Conservation (phyloP, 1,284 basidiomycete genomes). For the Apiotrichum siamense region DNA sequence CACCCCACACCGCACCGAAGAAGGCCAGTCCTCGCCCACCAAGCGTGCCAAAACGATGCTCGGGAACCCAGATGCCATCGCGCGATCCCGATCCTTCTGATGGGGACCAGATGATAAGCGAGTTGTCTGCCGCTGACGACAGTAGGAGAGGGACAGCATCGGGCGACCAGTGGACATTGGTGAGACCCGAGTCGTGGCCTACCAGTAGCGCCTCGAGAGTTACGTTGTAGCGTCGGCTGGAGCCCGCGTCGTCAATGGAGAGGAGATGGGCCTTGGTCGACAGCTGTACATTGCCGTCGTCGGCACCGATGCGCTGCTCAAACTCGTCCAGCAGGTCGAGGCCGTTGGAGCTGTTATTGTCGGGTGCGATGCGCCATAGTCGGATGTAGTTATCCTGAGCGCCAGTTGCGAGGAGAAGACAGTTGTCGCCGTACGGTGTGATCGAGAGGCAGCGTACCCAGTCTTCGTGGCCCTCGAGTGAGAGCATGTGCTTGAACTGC, state of each 20-base stretch:
- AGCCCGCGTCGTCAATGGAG: slow-evolving; percentile 54
- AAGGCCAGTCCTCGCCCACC: slow-evolving; percentile 84
- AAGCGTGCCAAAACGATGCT: slow-evolving; percentile 83
- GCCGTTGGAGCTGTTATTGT: slow-evolving; percentile 38
- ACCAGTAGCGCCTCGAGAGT: slow-evolving; percentile 86
- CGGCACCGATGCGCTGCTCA: slow-evolving; percentile 64
- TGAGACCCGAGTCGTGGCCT: slow-evolving; percentile 88
- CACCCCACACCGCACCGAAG: slow-evolving; percentile 73
- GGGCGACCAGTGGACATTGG: slow-evolving; percentile 73
- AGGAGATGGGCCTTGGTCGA: slow-evolving; percentile 75
- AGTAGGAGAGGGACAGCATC: slow-evolving; percentile 55
- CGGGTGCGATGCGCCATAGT: slow-evolving; percentile 63
- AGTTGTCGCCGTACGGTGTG: slow-evolving; percentile 44
- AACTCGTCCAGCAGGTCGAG: slow-evolving; percentile 81
- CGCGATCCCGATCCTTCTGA: slow-evolving; percentile 29
- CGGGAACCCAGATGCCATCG: slow-evolving; percentile 76
- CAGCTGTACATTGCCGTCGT: slow-evolving; percentile 66
- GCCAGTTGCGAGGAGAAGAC: slow-evolving; percentile 70
- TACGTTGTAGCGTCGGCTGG: slow-evolving; percentile 55
- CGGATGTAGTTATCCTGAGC: slow-evolving; percentile 88
- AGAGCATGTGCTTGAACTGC: slow-evolving; percentile 44
- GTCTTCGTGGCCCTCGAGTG: slow-evolving; percentile 83
- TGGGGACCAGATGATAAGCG: slow-evolving; percentile 74
- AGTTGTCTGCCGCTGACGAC: slow-evolving; percentile 86
- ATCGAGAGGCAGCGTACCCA: slow-evolving; percentile 81